Base-by-base conservation (phyloP, 495 filamentous ascomycete genomes). In the Podospora pseudocomata region DNA sequence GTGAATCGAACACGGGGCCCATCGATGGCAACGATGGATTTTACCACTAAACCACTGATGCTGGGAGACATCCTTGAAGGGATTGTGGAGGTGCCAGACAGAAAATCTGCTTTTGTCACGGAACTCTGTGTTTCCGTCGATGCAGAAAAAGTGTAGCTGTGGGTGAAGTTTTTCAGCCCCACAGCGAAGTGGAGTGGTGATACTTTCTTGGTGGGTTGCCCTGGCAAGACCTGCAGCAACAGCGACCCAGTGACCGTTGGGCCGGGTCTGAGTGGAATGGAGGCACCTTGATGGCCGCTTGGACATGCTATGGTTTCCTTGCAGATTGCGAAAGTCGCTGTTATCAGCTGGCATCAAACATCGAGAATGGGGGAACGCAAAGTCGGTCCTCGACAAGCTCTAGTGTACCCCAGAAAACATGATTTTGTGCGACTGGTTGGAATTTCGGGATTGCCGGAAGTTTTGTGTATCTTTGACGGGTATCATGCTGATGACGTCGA, bases 11-110 rank as follows among this genome's bases (percentile, higher is more conserved):
- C 80, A 75, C 80, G 80, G 80, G 80, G 80, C 80, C 78, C 80
- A 81, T 82, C 80, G 80, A 82, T 82, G 80, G 80, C 80, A 82
- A 82, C 80, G 80, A 82, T 81, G 80, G 78, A 81, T 82, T 82
- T 81, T 82, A 82, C 80, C 80, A 82, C 80, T 82, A 82, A 81
- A 81, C 78, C 79, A 81, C 79, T 80, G 76, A 77, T 59, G 68
- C 65, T 64, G 27, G 4, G 7, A 32, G 3, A 6, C 34, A 32
- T 4, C 32, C 30, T n/a, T 23, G 26, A 18, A 26, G 23, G 26
- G 0, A 30, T 61, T 58, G 56, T 58, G 5, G 0, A 58, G 7
- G 16, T 32, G 6, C 1, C 5, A 30, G 19, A 11, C 1, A 5
- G 4, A 27, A 34, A 30, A 32, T 61, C 26, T 61, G 60, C 19